phyloP scores from a whole-genome alignment of 805 yeast genomes.

The Ogataea naganishii region DNA sequence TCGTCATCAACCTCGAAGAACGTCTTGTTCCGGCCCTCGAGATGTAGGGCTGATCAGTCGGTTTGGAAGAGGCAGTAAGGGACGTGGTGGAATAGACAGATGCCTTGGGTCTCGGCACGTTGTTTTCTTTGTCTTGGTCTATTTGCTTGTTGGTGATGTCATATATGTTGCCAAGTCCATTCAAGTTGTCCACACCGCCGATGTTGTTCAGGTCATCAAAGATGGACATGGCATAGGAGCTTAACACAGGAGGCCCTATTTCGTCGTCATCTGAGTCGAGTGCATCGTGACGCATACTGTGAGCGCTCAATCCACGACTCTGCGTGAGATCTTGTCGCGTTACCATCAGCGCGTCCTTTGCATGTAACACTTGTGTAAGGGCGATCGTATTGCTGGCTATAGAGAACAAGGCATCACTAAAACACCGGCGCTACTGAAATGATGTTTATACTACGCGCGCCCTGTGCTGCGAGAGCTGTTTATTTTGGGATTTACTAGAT shows the following conservation, averaged over 20 bases:
- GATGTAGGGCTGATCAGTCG: neutral
- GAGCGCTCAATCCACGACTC: too few relatives aligned
- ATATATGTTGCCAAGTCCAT: too few relatives aligned
- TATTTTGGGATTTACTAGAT: too few relatives aligned
- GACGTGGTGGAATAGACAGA: neutral
- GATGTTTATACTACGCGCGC: too few relatives aligned
- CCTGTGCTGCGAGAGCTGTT: too few relatives aligned
- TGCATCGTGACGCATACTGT: slow-evolving; percentile 4
- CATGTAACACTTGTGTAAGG: too few relatives aligned
- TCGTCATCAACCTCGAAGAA: slow-evolving; percentile 27
- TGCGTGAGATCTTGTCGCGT: too few relatives aligned
- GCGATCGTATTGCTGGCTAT: too few relatives aligned
- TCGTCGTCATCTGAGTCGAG: slow-evolving; percentile 32
- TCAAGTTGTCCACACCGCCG: too few relatives aligned
- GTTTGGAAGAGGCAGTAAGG: neutral
- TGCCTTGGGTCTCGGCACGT: neutral
- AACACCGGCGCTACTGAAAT: too few relatives aligned
- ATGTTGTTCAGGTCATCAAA: slow-evolving; percentile 28
- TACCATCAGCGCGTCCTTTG: too few relatives aligned
- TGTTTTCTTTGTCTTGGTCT: slow-evolving; percentile 2
- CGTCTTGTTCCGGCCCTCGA: slow-evolving; percentile 1
- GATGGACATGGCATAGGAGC: slow-evolving; percentile 43
- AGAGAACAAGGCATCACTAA: too few relatives aligned
- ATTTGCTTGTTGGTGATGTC: slow-evolving; percentile 5
- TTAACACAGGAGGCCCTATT: slow-evolving; percentile 42